A percentile compares a stretch with the other conserved stretches of the same genome.
Conservation (phyloP, 371 early-diverging fungal genomes). For the Mortierella sp. region DNA sequence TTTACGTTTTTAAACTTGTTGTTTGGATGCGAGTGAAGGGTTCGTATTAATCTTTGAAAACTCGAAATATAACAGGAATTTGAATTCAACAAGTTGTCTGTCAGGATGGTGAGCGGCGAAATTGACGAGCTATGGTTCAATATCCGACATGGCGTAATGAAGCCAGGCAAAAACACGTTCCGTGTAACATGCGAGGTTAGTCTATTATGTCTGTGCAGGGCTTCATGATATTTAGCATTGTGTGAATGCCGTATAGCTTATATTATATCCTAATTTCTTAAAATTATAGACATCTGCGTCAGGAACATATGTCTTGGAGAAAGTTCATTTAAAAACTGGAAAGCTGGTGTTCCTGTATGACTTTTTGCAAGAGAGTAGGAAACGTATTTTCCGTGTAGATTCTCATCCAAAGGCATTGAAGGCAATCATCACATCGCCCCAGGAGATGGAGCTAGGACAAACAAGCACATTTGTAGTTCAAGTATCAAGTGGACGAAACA, state of each 20-base stretch:
- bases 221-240: not conserved
- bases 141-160: constrained; percentile 56
- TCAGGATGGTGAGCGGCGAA: constrained; percentile 74
- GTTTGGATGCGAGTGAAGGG: not conserved
- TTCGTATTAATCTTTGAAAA: not conserved
- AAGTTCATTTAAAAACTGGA: constrained; percentile 69
- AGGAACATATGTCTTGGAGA: constrained; percentile 75
- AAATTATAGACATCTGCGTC: constrained; percentile 66
- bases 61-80: constrained; percentile 50
- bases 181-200: constrained; percentile 74
- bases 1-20: not conserved
- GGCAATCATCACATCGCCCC: constrained; percentile 48
- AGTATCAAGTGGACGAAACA: constrained; percentile 54
- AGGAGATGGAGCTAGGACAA: constrained; percentile 52
- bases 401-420: constrained; percentile 59
- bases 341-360: constrained; percentile 70
- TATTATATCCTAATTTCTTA: not conserved
- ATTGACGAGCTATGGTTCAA: constrained; percentile 60
- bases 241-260: not conserved
- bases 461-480: constrained; percentile 53
- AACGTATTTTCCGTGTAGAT: constrained; percentile 69
- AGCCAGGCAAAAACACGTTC: constrained; percentile 76
- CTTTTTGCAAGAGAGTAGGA: constrained; percentile 72
- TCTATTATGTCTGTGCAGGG: not conserved
- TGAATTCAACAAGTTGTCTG: constrained; percentile 62